Percentiles rank a stretch among this genome's conserved stretches.
Conservation (phyloP, 2,329 filamentous ascomycete genomes). For the Sporothrix protearum region DNA sequence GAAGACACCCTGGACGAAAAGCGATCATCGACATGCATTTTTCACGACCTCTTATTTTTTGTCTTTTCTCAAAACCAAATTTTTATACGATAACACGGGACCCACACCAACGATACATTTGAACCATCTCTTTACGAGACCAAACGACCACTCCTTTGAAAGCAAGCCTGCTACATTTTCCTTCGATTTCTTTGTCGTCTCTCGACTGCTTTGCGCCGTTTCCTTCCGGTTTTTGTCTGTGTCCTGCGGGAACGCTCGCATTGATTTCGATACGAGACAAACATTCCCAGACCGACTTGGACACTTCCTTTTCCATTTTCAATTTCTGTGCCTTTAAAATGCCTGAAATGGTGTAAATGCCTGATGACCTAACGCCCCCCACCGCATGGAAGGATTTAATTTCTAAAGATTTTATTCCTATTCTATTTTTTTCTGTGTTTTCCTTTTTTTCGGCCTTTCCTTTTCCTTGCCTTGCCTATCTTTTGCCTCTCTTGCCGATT, state of each 20-base stretch:
- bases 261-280: not conserved
- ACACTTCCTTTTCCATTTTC: not conserved
- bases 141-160: conserved; percentile 25
- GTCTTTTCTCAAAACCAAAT: not conserved
- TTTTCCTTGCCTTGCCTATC: not conserved
- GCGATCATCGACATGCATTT: conserved; percentile 25
- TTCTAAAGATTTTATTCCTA: conserved; percentile 26
- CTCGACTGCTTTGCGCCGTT: not conserved
- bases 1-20: conserved; percentile 23
- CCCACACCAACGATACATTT: conserved; percentile 26
- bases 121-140: conserved; percentile 22
- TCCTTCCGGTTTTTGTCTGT: conserved; percentile 3
- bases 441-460: not conserved
- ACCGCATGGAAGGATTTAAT: conserved; percentile 31
- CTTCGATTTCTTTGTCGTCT: not conserved
- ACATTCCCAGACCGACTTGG: not conserved
- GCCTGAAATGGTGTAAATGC: conserved; percentile 30
- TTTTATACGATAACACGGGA: conserved; percentile 24
- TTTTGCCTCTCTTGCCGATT: not conserved
- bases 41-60: conserved; percentile 22
- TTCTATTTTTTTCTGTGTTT: conserved; percentile 12
- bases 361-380: conserved; percentile 30
- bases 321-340: conserved; percentile 24
- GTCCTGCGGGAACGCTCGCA: not conserved
- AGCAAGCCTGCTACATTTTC: conserved; percentile 20